phyloP scores from a whole-genome alignment of 805 yeast species.

The Cyberlindnera misumaiensis region DNA sequence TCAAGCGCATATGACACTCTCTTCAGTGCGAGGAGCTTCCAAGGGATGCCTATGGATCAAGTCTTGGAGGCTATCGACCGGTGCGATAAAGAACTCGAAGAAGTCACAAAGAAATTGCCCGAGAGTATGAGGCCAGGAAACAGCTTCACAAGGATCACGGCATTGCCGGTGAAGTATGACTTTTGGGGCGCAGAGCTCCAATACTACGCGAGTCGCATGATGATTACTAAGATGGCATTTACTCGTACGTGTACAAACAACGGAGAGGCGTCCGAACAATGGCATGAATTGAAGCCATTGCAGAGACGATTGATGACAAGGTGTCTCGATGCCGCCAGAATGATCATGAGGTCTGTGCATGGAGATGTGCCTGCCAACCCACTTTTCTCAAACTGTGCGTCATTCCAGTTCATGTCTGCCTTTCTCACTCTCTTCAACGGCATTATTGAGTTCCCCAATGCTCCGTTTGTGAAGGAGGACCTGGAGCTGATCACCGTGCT shows the following conservation, averaged over 20 bases:
- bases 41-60: conserved; percentile 11
- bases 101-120: not conserved
- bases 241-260: conserved; percentile 17
- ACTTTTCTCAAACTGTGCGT: conserved; percentile 9
- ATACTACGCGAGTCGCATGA: conserved; percentile 14
- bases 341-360: conserved; percentile 7
- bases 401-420: conserved; percentile 18
- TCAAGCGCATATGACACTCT: conserved; percentile 14
- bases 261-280: not conserved
- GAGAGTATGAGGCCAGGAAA: conserved; percentile 8
- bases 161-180: conserved; percentile 5
- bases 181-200: conserved; percentile 13
- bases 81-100: conserved; percentile 13
- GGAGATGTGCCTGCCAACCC: conserved; percentile 4
- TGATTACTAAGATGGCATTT: conserved; percentile 23
- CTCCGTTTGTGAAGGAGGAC: conserved; percentile 9
- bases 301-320: conserved; percentile 1
- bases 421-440: conserved; percentile 21
- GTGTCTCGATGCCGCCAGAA: conserved; percentile 16
- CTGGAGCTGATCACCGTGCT: conserved; percentile 9
- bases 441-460: conserved; percentile 16
- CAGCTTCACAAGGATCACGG: not conserved
- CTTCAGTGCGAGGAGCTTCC: conserved; percentile 16
- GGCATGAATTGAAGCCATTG: conserved; percentile 3
- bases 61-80: conserved; percentile 13